Percentiles rank a stretch among this genome's conserved stretches.
Conservation (phyloP, 352 stramenopile genomes). For the Phytophthora pluvialis region DNA sequence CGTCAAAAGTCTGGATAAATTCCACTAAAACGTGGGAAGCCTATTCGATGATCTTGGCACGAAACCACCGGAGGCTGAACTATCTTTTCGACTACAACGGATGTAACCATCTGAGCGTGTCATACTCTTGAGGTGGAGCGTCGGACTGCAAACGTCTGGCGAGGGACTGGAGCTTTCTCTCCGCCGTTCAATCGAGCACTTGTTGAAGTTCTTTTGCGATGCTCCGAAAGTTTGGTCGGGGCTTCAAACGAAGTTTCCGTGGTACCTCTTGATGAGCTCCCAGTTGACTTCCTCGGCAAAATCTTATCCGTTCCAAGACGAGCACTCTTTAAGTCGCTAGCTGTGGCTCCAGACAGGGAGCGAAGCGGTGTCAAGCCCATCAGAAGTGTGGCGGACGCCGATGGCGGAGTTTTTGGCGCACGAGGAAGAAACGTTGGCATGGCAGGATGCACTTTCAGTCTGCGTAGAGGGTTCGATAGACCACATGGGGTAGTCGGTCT, state of each 20-base stretch:
- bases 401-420: conserved; percentile 24
- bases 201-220: conserved; percentile 13
- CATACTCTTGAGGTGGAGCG: conserved; percentile 14
- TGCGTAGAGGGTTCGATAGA: conserved; percentile 21
- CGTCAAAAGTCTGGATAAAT: neutral
- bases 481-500: conserved; percentile 11
- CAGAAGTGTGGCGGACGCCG: conserved; percentile 18
- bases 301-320: conserved; percentile 9
- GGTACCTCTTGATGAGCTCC: neutral
- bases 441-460: conserved; percentile 25
- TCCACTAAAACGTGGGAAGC: neutral
- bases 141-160: conserved; percentile 1
- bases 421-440: conserved; percentile 9
- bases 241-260: conserved; percentile 12
- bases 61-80: conserved; percentile 19
- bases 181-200: conserved; percentile 2
- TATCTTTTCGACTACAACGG: conserved; percentile 18
- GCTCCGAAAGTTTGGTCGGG: conserved; percentile 27
- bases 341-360: neutral
- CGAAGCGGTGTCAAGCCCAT: conserved; percentile 14
- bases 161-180: conserved; percentile 6
- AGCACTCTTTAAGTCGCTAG: neutral
- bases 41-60: neutral
- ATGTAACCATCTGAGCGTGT: neutral
- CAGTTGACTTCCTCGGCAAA: neutral